Conservation (phyloP, 192 early-diverging fungal species). For the Mortierella alpina region DNA sequence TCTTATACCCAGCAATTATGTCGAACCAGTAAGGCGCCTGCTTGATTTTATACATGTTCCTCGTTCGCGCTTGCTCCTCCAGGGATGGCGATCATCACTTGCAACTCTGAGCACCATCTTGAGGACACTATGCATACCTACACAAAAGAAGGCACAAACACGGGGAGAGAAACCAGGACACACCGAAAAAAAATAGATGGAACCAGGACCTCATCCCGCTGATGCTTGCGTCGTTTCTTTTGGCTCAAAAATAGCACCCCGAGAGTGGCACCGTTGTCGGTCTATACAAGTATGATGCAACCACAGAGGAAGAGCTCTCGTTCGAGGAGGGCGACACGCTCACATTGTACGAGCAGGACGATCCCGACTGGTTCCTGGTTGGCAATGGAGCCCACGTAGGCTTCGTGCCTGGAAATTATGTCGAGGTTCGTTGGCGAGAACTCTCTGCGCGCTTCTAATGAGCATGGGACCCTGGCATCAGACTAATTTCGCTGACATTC, state of each 20-base stretch:
- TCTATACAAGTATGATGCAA: slow-evolving; percentile 86
- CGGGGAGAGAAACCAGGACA: no score
- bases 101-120: no score
- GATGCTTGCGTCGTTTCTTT: not conserved
- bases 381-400: slow-evolving; percentile 77
- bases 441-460: not conserved
- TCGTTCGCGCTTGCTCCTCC: no score
- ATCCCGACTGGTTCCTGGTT: slow-evolving; percentile 95
- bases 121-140: no score
- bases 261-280: slow-evolving; percentile 71
- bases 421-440: slow-evolving; percentile 60
- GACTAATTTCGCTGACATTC: not conserved
- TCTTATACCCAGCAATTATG: slow-evolving; percentile 90
- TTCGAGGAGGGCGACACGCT: slow-evolving; percentile 80
- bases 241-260: slow-evolving; percentile 60
- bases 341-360: slow-evolving; percentile 83
- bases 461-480: not conserved
- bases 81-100: no score
- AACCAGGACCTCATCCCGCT: not conserved
- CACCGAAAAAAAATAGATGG: not conserved
- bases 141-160: no score
- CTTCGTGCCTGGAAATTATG: slow-evolving; percentile 89
- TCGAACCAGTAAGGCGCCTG: slow-evolving; percentile 65
- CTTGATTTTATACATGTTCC: not conserved
- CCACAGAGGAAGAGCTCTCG: slow-evolving; percentile 85